Evolutionary conservation across 2,329 filamentous ascomycete species (phyloP), one percentile per base, ranked within the genome.

Genomic region (Arthrobotrys pseudoclavata): DNA sequence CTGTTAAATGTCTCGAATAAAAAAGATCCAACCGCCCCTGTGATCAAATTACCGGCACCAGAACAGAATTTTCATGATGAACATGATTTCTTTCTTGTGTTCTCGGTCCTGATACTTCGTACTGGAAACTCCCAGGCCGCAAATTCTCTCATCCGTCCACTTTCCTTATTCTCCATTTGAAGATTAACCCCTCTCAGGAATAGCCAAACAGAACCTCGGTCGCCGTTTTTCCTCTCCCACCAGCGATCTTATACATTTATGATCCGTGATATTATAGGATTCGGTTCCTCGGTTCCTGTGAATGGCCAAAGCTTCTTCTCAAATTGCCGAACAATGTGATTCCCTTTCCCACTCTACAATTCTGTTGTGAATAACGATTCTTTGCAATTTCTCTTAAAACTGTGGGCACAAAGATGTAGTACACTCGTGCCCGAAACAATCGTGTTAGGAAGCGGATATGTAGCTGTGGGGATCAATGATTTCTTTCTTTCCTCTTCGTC

Each of bases 231-330:
- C 42, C 50, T 52, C 50, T 66, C 52, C 50, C 64, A 45, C 60
- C 31, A 76, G 66, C 71, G 71, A 76, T 76, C 71, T 76, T 76
- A 76, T 69, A 60, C 18, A 61, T 76, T 77, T 77, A 77, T 77
- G 60, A 77, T 71, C 66, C 61, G 74, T 60, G 26, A 66, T 76
- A 76, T 76, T 71, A 77, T 77, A 77, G 29, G 61, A 66, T 77
- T 77, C 74, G 74, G 67, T 71, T 77, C 61, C 42, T 70, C 67
- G 66, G 66, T 69, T 76, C 62, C 64, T 37, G 31, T 45, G 45
- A 70, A 64, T 69, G 61, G 74, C 40, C 74, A 70, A 69, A 77
- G 61, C 67, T 74, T 72, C 60, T 50, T 60, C 34, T 62, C 48
- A 34, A 52, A 60, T 64, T 66, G 57, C 66, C 71, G 42, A 66